Percentiles rank a stretch among this genome's conserved stretches.
These are phyloP conservation scores for Fusarium decemcellulare DNA, from an alignment of 2,329 filamentous ascomycete species.

Conservation along the genomic window DNA sequence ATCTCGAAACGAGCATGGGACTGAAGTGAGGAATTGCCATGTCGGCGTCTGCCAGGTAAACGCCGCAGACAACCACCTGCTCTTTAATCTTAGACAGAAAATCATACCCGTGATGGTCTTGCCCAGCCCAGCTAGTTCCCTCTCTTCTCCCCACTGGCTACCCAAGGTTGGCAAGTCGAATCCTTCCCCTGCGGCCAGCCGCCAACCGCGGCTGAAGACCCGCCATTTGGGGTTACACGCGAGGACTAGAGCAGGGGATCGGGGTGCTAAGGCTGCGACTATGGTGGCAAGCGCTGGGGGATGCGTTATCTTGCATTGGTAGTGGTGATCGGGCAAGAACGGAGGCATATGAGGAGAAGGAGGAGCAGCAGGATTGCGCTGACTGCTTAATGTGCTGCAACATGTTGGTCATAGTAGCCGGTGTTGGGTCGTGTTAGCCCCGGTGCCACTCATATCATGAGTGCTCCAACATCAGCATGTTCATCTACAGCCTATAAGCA, in stretches of 20 bases:
- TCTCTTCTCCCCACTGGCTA: background rate
- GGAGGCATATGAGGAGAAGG: background rate
- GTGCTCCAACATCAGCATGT: too few species aligned
- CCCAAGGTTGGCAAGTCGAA: background rate
- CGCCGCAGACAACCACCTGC: too few species aligned
- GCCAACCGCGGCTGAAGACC: slow-evolving; percentile 33
- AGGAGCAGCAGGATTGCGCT: background rate
- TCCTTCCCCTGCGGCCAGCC: slow-evolving; percentile 18
- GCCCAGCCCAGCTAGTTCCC: background rate
- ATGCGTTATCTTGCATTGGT: slow-evolving; percentile 43
- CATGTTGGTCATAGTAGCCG: background rate
- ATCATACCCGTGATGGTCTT: slow-evolving; percentile 23
- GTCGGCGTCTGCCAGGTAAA: background rate
- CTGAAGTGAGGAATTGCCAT: background rate
- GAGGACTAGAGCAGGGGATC: slow-evolving; percentile 7
- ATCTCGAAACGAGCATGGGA: background rate
- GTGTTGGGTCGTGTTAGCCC: too few species aligned
- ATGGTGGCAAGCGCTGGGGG: slow-evolving; percentile 9
- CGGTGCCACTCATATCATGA: background rate
- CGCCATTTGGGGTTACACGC: slow-evolving; percentile 38
- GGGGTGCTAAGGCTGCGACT: slow-evolving; percentile 22
- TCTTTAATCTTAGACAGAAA: background rate
- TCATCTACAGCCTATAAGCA: too few species aligned
- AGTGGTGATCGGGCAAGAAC: slow-evolving; percentile 25
- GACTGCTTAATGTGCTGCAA: background rate